Evolutionary conservation across 2,329 filamentous ascomycete species (phyloP), one percentile per base, ranked within the genome.

Genomic region (Alternaria angustiovoidea): DNA sequence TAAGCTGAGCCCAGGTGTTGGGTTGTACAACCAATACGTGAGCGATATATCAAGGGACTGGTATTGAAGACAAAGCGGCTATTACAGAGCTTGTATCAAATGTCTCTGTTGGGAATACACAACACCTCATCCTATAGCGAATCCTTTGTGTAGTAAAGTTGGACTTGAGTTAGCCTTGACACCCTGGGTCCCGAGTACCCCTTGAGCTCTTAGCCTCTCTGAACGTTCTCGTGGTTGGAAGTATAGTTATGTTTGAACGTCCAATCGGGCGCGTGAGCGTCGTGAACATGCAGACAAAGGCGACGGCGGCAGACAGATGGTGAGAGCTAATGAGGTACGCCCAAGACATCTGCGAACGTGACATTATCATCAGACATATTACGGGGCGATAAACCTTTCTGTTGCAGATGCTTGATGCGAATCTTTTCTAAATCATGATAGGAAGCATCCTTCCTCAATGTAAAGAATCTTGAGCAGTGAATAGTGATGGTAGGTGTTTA

Each of bases 1-100:
- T 63, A 60, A 65, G 64, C 59, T 65, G 57, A 65, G 12, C 36
- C 20, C 26, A 53, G 55, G 7, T 38, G 22, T 39, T 58, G 30
- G 57, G 32, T 56, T 47, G 39, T 51, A 48, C 53, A 14, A 61
- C 64, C 46, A 49, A 47, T 16, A 16, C 30, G 24, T 36, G 14
- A 36, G 46, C 20, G 14, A 49, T 11, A 11, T 26, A 5, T 5
- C 22, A 12, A 7, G 20, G 32, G 16, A 34, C 20, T 42, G 20
- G 32, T 24, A 16, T 39, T 47, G 16, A 46, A n/a, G 44, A 36
- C 41, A 48, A 47, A 39, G 9, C 18, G 9, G 12, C 16, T 16
- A 16, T 47, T 28, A 39, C 12, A 34, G 22, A 11, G 43, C 47
- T 22, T 16, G n/a, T 28, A 32, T 58, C 44, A 44, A 51, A 26